A percentile compares a stretch with the other conserved stretches of the same genome.
These are phyloP conservation scores for Teratosphaeria epicoccoides DNA, from an alignment of 2,329 filamentous ascomycete species.

Conservation along the genomic window DNA sequence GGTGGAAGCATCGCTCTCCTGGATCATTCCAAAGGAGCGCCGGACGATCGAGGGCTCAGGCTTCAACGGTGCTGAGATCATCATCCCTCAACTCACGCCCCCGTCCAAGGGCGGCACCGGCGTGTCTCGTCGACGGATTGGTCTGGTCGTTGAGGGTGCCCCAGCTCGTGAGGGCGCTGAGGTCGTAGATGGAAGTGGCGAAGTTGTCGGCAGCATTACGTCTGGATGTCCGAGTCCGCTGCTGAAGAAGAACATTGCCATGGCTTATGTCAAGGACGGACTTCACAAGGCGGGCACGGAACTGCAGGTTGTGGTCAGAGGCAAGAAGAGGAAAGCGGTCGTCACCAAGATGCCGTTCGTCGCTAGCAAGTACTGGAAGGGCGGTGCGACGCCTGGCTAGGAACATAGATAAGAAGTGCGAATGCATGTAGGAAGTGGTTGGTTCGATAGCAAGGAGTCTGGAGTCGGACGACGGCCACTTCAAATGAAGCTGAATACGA, in stretches of 20 bases:
- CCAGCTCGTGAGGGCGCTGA: slow-evolving; percentile 82
- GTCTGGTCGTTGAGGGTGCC: slow-evolving; percentile 71
- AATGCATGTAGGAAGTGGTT: not conserved
- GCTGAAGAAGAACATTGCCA: slow-evolving; percentile 82
- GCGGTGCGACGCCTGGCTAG: not conserved
- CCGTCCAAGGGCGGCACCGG: slow-evolving; percentile 62
- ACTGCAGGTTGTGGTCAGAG: slow-evolving; percentile 65
- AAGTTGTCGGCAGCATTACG: slow-evolving; percentile 69
- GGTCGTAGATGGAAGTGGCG: slow-evolving; percentile 54
- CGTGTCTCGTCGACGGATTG: slow-evolving; percentile 63
- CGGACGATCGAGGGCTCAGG: slow-evolving; percentile 47
- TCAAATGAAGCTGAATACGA: no score
- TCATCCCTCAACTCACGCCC: slow-evolving; percentile 65
- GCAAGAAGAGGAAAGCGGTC: slow-evolving; percentile 61
- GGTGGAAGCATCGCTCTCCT: slow-evolving; percentile 55
- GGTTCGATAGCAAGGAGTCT: not conserved
- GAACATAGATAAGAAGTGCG: not conserved
- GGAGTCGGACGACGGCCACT: no score
- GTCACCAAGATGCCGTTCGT: slow-evolving; percentile 88
- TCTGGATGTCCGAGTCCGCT: slow-evolving; percentile 85
- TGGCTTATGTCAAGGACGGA: slow-evolving; percentile 80
- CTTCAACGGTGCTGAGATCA: slow-evolving; percentile 77
- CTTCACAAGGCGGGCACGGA: slow-evolving; percentile 77
- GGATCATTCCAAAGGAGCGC: slow-evolving; percentile 77
- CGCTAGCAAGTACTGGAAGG: slow-evolving; percentile 61